A percentile compares a stretch with the other conserved stretches of the same genome.
These are phyloP conservation scores for Pichia sp. DNA, from an alignment of 1,139 yeast species.

Conservation along the genomic window DNA sequence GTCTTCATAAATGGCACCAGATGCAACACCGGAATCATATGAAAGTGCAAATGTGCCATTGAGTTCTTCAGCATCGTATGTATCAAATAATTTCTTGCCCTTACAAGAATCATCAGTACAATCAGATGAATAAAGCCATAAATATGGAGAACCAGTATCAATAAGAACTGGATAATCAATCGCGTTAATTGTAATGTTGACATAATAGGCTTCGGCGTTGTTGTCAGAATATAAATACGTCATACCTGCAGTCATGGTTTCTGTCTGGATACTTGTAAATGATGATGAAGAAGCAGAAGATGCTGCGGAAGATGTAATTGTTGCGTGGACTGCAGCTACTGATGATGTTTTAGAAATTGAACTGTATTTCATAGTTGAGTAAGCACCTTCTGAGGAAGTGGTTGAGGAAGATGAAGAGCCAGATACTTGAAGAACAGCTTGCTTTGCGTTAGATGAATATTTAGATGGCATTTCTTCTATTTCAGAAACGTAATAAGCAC, in stretches of 20 bases:
- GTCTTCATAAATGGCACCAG: slow-evolving; percentile 45
- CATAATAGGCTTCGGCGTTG: slow-evolving; percentile 35
- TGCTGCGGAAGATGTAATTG: slow-evolving; percentile 2
- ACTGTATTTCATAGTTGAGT: not conserved
- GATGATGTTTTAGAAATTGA: slow-evolving; percentile 1
- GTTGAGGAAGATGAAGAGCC: no score
- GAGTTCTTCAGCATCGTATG: slow-evolving; percentile 27
- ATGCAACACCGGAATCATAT: slow-evolving; percentile 56
- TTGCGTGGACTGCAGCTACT: not conserved
- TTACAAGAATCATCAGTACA: slow-evolving; percentile 49
- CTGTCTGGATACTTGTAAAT: slow-evolving; percentile 9
- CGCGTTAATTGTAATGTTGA: slow-evolving; percentile 38
- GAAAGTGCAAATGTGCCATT: slow-evolving; percentile 42
- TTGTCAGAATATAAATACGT: slow-evolving; percentile 29
- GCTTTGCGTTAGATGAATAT: slow-evolving; percentile 13
- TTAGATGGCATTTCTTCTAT: slow-evolving; percentile 16
- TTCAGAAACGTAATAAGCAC: slow-evolving; percentile 20
- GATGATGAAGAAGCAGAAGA: slow-evolving; percentile 15
- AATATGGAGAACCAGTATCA: slow-evolving; percentile 65
- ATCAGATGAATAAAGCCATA: slow-evolving; percentile 59
- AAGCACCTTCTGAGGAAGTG: no score
- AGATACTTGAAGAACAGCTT: slow-evolving; percentile 1
- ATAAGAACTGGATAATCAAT: slow-evolving; percentile 49
- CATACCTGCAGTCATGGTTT: slow-evolving; percentile 26
- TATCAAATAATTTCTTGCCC: slow-evolving; percentile 24